Conservation (phyloP, 2,329 filamentous ascomycete genomes). For the Cladorrhinum sp. region DNA sequence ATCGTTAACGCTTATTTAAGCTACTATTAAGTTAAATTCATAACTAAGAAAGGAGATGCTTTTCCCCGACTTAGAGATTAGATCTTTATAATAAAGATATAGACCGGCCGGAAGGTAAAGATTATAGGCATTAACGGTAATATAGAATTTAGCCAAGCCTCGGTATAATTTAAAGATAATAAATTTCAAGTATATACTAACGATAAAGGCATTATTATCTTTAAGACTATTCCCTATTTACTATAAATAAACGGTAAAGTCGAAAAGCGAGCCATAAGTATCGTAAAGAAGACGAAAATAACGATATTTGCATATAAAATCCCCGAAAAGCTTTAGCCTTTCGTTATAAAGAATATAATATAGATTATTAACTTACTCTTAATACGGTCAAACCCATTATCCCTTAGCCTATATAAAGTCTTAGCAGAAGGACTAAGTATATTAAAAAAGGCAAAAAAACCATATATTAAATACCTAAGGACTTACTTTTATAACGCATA, state of each 20-base stretch:
- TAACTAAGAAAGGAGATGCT: not conserved
- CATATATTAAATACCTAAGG: not conserved
- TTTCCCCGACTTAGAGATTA: too few relatives aligned
- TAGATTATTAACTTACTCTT: not conserved
- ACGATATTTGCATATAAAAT: not conserved
- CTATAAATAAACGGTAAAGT: slow-evolving; percentile 1
- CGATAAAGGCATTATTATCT: not conserved
- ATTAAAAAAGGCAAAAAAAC: not conserved
- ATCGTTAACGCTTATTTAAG: not conserved
- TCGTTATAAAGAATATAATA: not conserved
- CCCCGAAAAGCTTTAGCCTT: not conserved
- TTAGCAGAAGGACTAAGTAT: not conserved
- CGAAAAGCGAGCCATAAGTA: not conserved
- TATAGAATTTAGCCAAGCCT: not conserved
- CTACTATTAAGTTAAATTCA: slow-evolving; percentile 1
- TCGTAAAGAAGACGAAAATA: not conserved
- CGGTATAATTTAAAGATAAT: not conserved
- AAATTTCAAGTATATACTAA: not conserved
- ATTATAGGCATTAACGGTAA: not conserved
- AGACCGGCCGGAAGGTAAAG: not conserved
- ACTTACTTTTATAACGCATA: slow-evolving; percentile 5
- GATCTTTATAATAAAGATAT: not conserved
- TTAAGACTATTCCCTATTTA: not conserved
- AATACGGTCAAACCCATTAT: not conserved
- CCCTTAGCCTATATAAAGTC: not conserved